These are phyloP conservation scores for Axilococcus clingmanii DNA, from an alignment of 139 green algal genomes.

Conservation along the genomic window DNA sequence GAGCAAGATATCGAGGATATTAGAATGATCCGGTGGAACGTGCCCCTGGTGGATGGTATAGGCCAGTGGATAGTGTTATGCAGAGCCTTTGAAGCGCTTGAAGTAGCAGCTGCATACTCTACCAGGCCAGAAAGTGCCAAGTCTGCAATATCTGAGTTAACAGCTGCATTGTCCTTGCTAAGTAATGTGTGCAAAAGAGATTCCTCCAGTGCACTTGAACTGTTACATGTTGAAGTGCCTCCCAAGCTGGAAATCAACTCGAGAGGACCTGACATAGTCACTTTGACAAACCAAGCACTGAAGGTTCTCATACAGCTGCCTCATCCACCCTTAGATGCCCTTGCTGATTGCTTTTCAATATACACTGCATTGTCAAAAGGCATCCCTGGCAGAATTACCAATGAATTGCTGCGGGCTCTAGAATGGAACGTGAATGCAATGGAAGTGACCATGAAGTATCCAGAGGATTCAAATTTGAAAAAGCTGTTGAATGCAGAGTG, in stretches of 20 bases:
- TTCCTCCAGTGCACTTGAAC: neutral
- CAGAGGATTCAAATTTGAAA: conserved; percentile 6
- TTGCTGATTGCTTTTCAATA: conserved; percentile 24
- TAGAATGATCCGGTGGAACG: conserved; percentile 33
- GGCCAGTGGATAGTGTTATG: conserved; percentile 48
- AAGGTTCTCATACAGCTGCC: conserved; percentile 6
- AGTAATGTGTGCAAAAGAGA: neutral
- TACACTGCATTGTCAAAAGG: conserved; percentile 8
- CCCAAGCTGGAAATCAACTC: neutral
- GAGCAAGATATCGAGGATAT: no score
- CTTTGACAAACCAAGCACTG: conserved; percentile 12
- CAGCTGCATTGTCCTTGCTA: neutral
- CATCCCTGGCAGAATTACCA: conserved; percentile 20
- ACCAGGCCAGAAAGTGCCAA: conserved; percentile 1
- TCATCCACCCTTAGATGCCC: neutral
- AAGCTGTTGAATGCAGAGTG: conserved; percentile 20
- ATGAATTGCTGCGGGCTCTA: conserved; percentile 20
- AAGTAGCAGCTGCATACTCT: conserved; percentile 13
- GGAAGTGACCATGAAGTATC: conserved; percentile 4
- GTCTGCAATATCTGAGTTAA: neutral
- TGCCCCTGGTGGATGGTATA: conserved; percentile 14
- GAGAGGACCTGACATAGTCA: conserved; percentile 19
- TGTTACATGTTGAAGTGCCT: conserved; percentile 1
- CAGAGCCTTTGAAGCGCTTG: conserved; percentile 27
- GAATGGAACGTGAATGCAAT: conserved; percentile 1